Evolutionary conservation across 352 stramenopile genomes (phyloP).

Genomic region (Globisporangium recalcitrans): DNA sequence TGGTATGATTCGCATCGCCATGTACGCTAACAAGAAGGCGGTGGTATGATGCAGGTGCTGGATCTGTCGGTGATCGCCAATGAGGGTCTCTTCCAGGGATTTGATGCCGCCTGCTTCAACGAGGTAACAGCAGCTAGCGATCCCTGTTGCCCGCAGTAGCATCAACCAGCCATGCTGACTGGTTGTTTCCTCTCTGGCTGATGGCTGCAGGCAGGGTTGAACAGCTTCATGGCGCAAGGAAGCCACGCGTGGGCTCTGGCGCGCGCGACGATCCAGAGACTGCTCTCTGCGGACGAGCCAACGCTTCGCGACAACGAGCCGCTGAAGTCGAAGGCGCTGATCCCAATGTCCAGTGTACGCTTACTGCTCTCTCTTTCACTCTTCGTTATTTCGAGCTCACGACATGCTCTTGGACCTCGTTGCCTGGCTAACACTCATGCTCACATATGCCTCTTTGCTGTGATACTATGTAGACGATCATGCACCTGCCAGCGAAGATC

Average conservation of each 20-base stretch:
- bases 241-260: slow-evolving; percentile 83
- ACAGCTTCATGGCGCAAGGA: slow-evolving; percentile 92
- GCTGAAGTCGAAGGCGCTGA: slow-evolving; percentile 70
- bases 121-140: slow-evolving; percentile 23
- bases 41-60: slow-evolving; percentile 40
- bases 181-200: slow-evolving; percentile 29
- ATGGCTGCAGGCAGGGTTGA: slow-evolving; percentile 59
- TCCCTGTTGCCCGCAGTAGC: neutral
- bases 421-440: neutral
- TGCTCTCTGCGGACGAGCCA: slow-evolving; percentile 76
- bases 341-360: slow-evolving; percentile 61
- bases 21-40: neutral
- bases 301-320: slow-evolving; percentile 76
- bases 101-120: slow-evolving; percentile 73
- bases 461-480: slow-evolving; percentile 41
- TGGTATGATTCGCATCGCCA: neutral
- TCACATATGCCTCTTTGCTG: neutral
- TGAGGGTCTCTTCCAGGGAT: slow-evolving; percentile 85
- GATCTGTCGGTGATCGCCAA: slow-evolving; percentile 88
- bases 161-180: neutral
- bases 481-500: slow-evolving; percentile 92
- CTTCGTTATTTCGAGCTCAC: no score
- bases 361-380: no score
- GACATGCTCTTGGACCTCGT: neutral
- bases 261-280: slow-evolving; percentile 77